These are phyloP conservation scores for Yamadazyma endophytica DNA, from an alignment of 805 yeast genomes.

Conservation along the genomic window DNA sequence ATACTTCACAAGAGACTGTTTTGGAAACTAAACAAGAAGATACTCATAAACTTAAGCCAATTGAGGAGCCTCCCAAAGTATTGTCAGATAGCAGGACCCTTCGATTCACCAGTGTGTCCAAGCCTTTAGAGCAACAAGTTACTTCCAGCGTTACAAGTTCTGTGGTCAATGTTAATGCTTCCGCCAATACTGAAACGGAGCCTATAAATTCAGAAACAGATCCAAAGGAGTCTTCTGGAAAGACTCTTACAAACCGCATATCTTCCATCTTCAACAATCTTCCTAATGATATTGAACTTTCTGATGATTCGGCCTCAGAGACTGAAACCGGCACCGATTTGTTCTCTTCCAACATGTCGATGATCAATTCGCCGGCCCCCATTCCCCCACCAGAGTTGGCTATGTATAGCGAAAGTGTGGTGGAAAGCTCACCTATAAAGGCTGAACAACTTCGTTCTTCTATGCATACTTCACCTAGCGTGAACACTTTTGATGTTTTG, in stretches of 20 bases:
- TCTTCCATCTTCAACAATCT: constrained; percentile 39
- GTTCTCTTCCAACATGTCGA: no score
- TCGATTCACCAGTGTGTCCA: constrained; percentile 22
- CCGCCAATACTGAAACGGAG: constrained; percentile 18
- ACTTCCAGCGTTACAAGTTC: constrained; percentile 28
- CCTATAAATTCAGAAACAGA: background rate
- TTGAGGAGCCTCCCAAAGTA: constrained; percentile 19
- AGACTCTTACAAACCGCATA: constrained; percentile 16
- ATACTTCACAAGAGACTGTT: no score
- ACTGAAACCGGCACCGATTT: constrained; percentile 20
- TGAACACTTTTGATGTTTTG: constrained; percentile 23
- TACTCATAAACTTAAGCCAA: no score
- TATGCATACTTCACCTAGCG: constrained; percentile 13
- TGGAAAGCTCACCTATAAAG: constrained; percentile 23
- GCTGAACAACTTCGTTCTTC: constrained; percentile 16
- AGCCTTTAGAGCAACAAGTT: constrained; percentile 15
- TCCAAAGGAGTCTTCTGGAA: constrained; percentile 1
- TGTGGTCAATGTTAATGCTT: constrained; percentile 28
- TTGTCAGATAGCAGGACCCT: constrained; percentile 33
- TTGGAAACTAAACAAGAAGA: background rate
- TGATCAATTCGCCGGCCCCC: no score
- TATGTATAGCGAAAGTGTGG: constrained; percentile 21
- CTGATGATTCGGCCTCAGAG: constrained; percentile 44
- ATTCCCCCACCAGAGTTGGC: constrained; percentile 16
- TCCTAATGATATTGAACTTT: constrained; percentile 45